Evolutionary conservation across 2,329 filamentous ascomycete species (phyloP).

Genomic region (Lizonia empirigonia): DNA sequence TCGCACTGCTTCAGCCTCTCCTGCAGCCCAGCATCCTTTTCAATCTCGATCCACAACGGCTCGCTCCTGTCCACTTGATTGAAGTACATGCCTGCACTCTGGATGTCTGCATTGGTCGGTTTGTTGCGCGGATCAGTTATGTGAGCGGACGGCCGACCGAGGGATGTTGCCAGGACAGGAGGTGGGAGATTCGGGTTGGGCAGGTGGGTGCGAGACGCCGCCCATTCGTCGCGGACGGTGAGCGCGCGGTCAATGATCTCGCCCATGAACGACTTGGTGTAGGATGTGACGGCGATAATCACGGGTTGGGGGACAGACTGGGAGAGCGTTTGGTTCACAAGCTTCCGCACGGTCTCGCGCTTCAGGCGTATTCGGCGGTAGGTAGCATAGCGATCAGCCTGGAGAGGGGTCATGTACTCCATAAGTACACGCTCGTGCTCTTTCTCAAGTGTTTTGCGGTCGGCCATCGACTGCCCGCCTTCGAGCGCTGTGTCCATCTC

Average conservation of each 20-base stretch:
- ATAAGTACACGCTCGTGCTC: conserved; percentile 68
- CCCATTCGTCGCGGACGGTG: conserved; percentile 74
- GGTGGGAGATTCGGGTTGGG: conserved; percentile 40
- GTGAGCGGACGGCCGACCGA: conserved; percentile 39
- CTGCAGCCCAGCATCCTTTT: conserved; percentile 28
- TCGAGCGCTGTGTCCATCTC: conserved; percentile 54
- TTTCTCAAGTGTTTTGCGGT: conserved; percentile 69
- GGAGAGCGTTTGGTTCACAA: conserved; percentile 80
- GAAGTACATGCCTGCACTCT: conserved; percentile 30
- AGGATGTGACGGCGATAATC: conserved; percentile 75
- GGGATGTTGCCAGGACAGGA: conserved; percentile 31
- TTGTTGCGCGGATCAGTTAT: conserved; percentile 35
- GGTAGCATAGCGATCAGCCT: conserved; percentile 72
- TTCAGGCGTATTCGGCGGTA: conserved; percentile 73
- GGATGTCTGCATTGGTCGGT: conserved; percentile 37
- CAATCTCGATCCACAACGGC: conserved; percentile 38
- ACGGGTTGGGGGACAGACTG: conserved; percentile 77
- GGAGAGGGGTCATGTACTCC: conserved; percentile 67
- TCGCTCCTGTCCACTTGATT: conserved; percentile 32
- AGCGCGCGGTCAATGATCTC: conserved; percentile 76
- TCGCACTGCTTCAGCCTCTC: conserved; percentile 44
- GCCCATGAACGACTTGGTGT: conserved; percentile 77
- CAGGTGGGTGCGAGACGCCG: conserved; percentile 53
- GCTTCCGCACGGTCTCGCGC: conserved; percentile 71
- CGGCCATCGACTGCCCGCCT: conserved; percentile 59